Conservation (phyloP, 805 yeast genomes). For the Nakazawaea molendinolei region DNA sequence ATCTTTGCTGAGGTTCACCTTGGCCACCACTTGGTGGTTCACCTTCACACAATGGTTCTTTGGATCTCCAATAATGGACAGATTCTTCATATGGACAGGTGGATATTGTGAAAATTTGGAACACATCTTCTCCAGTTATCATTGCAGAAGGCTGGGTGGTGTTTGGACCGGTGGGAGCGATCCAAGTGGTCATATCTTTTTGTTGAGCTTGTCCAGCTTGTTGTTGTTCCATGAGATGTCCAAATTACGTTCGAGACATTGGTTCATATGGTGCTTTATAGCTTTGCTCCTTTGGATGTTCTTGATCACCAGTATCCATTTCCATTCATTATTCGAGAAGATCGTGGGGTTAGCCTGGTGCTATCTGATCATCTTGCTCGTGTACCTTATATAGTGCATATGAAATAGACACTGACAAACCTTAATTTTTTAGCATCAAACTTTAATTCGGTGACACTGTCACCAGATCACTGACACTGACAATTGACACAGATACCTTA, state of each 20-base stretch:
- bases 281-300: constrained; percentile 83
- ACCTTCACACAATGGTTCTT: constrained; percentile 83
- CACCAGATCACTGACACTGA: no score
- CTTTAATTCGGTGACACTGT: no score
- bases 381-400: no score
- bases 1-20: constrained; percentile 35
- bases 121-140: constrained; percentile 25
- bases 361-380: constrained; percentile 38
- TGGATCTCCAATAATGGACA: constrained; percentile 86
- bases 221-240: constrained; percentile 60
- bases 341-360: constrained; percentile 64
- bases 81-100: constrained; percentile 72
- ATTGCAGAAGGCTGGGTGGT: constrained; percentile 57
- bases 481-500: no score
- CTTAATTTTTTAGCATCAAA: no score
- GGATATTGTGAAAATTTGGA: constrained; percentile 53
- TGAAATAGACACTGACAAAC: no score
- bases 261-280: no score
- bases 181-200: constrained; percentile 90
- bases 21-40: constrained; percentile 76
- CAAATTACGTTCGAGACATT: no score
- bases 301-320: constrained; percentile 73
- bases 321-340: constrained; percentile 78
- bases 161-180: constrained; percentile 86
- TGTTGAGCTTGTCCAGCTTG: constrained; percentile 60